Evolutionary conservation across 2,329 filamentous ascomycete genomes (phyloP).

Genomic region (Alternaria metachromatica): DNA sequence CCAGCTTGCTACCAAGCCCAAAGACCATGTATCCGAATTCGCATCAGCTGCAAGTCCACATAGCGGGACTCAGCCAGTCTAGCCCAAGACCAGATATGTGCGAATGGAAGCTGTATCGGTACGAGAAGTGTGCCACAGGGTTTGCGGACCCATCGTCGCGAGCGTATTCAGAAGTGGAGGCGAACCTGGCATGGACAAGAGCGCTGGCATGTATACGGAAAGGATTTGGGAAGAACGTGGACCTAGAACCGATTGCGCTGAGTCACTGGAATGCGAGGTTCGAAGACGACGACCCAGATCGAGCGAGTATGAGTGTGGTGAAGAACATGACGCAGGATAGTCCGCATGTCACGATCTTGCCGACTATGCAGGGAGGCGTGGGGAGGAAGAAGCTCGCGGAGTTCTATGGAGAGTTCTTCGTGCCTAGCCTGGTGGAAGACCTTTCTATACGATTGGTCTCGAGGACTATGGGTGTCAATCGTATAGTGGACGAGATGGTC

Average conservation of each 20-base stretch:
- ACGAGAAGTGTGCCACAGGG: slow-evolving; percentile 46
- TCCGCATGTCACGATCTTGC: slow-evolving; percentile 48
- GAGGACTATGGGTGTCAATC: slow-evolving; percentile 62
- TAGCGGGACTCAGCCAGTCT: slow-evolving; percentile 47
- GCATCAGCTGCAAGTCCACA: slow-evolving; percentile 49
- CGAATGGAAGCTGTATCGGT: slow-evolving; percentile 50
- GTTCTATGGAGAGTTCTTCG: slow-evolving; percentile 66
- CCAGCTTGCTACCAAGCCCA: slow-evolving; percentile 45
- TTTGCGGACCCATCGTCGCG: slow-evolving; percentile 53
- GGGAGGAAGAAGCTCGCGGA: slow-evolving; percentile 51
- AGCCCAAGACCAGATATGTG: slow-evolving; percentile 41
- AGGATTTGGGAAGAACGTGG: slow-evolving; percentile 45
- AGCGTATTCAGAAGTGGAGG: slow-evolving; percentile 51
- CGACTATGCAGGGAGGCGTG: slow-evolving; percentile 54
- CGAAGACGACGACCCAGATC: slow-evolving; percentile 39
- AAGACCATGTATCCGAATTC: slow-evolving; percentile 49
- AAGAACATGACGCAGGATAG: slow-evolving; percentile 43
- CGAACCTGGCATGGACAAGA: slow-evolving; percentile 52
- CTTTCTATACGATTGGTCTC: slow-evolving; percentile 62
- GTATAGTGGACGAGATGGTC: slow-evolving; percentile 66
- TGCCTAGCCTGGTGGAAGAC: slow-evolving; percentile 60
- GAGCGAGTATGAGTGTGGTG: slow-evolving; percentile 38
- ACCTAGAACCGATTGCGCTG: slow-evolving; percentile 43
- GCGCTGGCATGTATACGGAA: slow-evolving; percentile 48
- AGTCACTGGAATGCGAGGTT: slow-evolving; percentile 47